These are phyloP conservation scores for Elaeagnus macrophylla DNA, from an alignment of 306 rosid genomes.

Conservation along the genomic window DNA sequence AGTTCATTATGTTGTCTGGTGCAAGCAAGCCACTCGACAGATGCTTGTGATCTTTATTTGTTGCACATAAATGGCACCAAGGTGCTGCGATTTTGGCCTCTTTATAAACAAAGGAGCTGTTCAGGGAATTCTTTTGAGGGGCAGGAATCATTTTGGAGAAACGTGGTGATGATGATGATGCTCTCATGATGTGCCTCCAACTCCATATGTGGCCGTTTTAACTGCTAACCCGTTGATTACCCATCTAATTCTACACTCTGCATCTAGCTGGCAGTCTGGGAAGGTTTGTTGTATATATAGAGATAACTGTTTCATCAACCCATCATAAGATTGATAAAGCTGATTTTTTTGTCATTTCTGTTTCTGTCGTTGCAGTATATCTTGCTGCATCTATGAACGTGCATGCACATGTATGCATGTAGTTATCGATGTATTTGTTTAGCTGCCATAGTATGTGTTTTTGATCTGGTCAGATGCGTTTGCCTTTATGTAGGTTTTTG, in stretches of 20 bases:
- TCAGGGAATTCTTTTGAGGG: conserved; percentile 28
- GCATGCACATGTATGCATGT: too few relatives aligned
- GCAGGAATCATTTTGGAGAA: conserved; percentile 15
- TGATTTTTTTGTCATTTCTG: too few relatives aligned
- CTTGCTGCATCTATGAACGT: too few relatives aligned
- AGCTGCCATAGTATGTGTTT: too few relatives aligned
- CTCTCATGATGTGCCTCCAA: conserved; percentile 18
- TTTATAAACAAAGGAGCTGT: conserved; percentile 18
- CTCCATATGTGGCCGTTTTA: conserved; percentile 29
- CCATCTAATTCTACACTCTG: conserved; percentile 28
- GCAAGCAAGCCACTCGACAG: conserved; percentile 37
- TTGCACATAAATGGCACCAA: conserved; percentile 36
- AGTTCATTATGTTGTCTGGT: conserved; percentile 31
- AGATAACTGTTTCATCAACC: conserved; percentile 44
- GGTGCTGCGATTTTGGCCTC: conserved; percentile 18
- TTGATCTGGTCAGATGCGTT: too few relatives aligned
- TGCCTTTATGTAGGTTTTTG: too few relatives aligned
- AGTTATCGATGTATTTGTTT: too few relatives aligned
- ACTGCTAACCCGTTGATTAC: conserved; percentile 26
- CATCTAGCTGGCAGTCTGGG: conserved; percentile 20
- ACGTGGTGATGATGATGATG: conserved; percentile 15
- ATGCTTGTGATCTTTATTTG: conserved; percentile 23
- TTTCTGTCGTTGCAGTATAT: too few relatives aligned
- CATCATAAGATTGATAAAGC: conserved; percentile 16
- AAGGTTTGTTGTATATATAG: conserved; percentile 58